Evolutionary conservation across 2,329 filamentous ascomycete species (phyloP), one percentile per base, ranked within the genome.

Genomic region (Beauveria bassiana): DNA sequence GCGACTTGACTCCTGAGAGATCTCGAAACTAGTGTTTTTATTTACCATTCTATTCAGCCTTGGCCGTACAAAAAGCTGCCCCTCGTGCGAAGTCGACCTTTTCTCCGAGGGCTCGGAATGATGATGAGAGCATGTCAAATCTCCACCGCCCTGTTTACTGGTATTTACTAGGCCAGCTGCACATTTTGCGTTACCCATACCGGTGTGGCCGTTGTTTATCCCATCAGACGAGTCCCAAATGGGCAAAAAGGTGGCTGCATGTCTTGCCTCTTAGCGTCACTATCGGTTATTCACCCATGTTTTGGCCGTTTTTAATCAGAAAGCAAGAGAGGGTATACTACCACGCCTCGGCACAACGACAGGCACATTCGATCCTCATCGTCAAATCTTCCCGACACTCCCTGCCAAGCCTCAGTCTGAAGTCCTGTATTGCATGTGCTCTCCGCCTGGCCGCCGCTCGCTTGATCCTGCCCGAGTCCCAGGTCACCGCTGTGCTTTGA

Each of bases 331-430:
- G 59, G 59, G 46, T 61, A 53, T 16, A 4, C 53, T 47, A 42
- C 50, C 52, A 61, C 59, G 57, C 59, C 59, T 61, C 59, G 59
- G 59, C 59, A 34, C 59, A 57, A 20, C 42, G 28, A 49, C 51
- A 24, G 40, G 40, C 40, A 47, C 20, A 53, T 53, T 60, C 58
- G 58, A 60, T 59, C 49, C 42, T n/a, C 58, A 60, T 60, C 58
- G 49, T 26, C 49, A 53, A 46, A 47, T 38, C 58, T 52, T 59
- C 57, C 49, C 58, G 42, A 53, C 12, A 24, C 26, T 38, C 49
- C 58, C 50, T 53, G 49, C 51, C 49, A 60, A 60, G 50, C 40
- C 58, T 52, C 58, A 60, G 53, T 60, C 58, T 60, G 58, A 60
- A 60, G 58, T 60, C 47, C 22, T 20, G n/a, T 22, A 53, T 60